Evolutionary conservation across 1,284 basidiomycete genomes (phyloP), one percentile per base, ranked within the genome.

Genomic region (Kalmanozyma brasiliensis): DNA sequence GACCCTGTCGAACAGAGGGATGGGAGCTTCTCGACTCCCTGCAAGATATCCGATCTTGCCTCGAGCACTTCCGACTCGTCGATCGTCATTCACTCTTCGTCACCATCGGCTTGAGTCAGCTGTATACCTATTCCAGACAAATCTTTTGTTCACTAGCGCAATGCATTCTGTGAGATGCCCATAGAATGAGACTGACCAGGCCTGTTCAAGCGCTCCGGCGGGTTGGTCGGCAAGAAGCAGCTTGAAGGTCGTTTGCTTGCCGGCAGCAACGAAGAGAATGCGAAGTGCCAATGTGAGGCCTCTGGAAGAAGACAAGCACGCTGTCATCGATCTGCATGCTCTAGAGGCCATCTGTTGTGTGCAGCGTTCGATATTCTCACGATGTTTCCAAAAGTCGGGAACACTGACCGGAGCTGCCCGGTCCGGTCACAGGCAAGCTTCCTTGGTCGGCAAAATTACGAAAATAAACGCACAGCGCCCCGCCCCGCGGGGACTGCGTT

Each of bases 61-160:
- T 45, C 49, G 13, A 53, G 55, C 37, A 37, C 33, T 20, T 64
- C 62, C 8, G 22, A 17, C 11, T 64, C 62, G 32, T 64, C 62
- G 24, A 53, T 64, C 17, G 23, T 64, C 42, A 58, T 64, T 23
- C 62, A 53, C 35, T 14, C 51, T 6, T 46, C 46, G 5, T 35
- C 58, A 11, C 51, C 58, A 4, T 52, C 49, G 5, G 30, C 26
- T 34, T 57, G 16, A n/a, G n/a, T n/a, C n/a, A n/a, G n/a, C n/a
- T n/a, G n/a, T n/a, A n/a, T n/a, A n/a, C n/a, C n/a, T n/a, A n/a
- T n/a, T n/a, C n/a, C n/a, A n/a, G n/a, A n/a, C n/a, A n/a, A n/a
- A n/a, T n/a, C n/a, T n/a, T n/a, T n/a, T n/a, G n/a, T n/a, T n/a
- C n/a, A n/a, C n/a, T n/a, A n/a, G n/a, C n/a, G n/a, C n/a, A n/a